Conservation (phyloP, 306 rosid species). For the Fragaria iinumae region DNA sequence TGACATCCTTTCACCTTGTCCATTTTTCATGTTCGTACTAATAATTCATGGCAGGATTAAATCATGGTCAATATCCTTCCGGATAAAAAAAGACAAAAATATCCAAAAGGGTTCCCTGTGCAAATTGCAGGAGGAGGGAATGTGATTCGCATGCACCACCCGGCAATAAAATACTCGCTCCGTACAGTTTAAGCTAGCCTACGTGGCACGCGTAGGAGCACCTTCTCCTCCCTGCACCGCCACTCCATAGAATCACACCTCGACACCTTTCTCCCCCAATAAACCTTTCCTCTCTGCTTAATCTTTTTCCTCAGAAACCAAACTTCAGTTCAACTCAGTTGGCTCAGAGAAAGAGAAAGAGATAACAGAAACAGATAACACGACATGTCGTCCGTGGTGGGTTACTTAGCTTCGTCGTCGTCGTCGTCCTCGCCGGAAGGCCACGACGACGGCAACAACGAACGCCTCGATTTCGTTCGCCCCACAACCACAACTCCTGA, state of each 20-base stretch:
- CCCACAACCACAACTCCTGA: constrained; percentile 28
- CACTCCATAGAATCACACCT: background rate
- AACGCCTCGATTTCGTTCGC: constrained; percentile 40
- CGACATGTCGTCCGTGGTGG: constrained; percentile 41
- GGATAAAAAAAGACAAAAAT: too few relatives aligned
- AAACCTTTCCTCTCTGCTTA: background rate
- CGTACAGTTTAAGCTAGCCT: background rate
- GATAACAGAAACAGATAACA: background rate
- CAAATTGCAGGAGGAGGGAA: background rate
- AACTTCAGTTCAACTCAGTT: background rate
- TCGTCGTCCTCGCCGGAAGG: constrained; percentile 40
- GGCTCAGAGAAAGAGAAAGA: background rate
- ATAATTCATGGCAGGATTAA: too few relatives aligned
- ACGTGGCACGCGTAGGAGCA: constrained; percentile 25
- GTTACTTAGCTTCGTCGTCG: constrained; percentile 20
- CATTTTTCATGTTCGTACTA: too few relatives aligned
- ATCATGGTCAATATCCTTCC: too few relatives aligned
- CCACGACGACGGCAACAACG: constrained; percentile 38
- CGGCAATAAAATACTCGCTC: background rate
- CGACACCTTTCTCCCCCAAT: background rate
- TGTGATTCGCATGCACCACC: background rate
- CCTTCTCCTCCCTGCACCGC: constrained; percentile 17
- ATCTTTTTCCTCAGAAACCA: background rate
- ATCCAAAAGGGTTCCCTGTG: background rate
- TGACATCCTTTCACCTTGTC: too few relatives aligned